These are phyloP conservation scores for Boletus speciosus DNA, from an alignment of 768 basidiomycete genomes.

Conservation along the genomic window DNA sequence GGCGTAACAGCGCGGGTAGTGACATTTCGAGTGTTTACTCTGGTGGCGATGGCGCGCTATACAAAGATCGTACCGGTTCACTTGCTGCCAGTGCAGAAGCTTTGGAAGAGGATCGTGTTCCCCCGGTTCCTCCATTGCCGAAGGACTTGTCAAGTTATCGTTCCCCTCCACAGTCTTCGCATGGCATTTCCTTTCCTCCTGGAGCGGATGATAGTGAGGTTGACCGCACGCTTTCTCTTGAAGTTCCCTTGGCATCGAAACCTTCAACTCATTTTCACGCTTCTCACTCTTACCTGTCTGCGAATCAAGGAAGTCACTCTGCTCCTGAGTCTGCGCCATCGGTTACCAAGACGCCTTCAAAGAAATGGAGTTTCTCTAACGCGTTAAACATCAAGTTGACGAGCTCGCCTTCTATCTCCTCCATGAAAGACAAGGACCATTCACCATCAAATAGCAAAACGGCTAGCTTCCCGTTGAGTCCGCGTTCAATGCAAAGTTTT, in stretches of 20 bases:
- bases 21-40: constrained; percentile 78
- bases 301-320: constrained; percentile 36
- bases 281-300: constrained; percentile 39
- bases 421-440: constrained; percentile 44
- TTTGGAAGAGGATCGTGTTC: constrained; percentile 65
- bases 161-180: constrained; percentile 61
- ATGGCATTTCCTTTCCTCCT: constrained; percentile 50
- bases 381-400: constrained; percentile 75
- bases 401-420: constrained; percentile 59
- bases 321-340: constrained; percentile 43
- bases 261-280: constrained; percentile 24
- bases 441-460: constrained; percentile 39
- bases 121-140: constrained; percentile 89
- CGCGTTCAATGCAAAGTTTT: constrained; percentile 58
- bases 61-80: constrained; percentile 67
- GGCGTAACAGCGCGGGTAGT: constrained; percentile 83
- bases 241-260: constrained; percentile 41
- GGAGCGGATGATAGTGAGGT: constrained; percentile 44
- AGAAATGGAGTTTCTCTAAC: constrained; percentile 95
- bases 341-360: constrained; percentile 76
- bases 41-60: constrained; percentile 50
- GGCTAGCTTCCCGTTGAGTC: constrained; percentile 59
- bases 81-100: constrained; percentile 58
- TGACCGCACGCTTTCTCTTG: constrained; percentile 49
- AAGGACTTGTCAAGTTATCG: constrained; percentile 82